Evolutionary conservation across 2,329 filamentous ascomycete species (phyloP).

Genomic region (Trichoderma guizhouense): DNA sequence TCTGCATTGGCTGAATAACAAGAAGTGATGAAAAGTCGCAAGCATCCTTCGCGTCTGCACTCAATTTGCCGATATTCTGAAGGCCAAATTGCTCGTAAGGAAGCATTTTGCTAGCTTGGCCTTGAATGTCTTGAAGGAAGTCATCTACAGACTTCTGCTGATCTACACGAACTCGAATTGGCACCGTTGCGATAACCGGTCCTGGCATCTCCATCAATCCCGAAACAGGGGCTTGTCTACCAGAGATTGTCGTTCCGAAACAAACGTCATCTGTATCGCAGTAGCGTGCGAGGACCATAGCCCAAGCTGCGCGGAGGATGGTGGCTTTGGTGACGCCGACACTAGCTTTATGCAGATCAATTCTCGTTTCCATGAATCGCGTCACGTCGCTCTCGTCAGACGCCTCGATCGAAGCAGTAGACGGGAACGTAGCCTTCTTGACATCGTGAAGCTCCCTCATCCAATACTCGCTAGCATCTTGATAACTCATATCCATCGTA

Average conservation of each 20-base stretch:
- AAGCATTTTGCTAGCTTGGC: conserved; percentile 20
- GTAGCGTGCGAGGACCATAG: conserved; percentile 37
- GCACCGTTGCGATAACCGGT: conserved; percentile 19
- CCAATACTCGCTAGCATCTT: conserved; percentile 15
- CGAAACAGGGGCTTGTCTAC: conserved; percentile 22
- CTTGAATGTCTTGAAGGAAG: conserved; percentile 19
- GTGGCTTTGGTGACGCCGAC: conserved; percentile 22
- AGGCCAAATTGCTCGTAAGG: conserved; percentile 25
- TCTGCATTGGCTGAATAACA: conserved; percentile 19
- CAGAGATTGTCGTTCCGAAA: conserved; percentile 23
- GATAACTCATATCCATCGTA: conserved; percentile 1
- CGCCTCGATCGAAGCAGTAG: neutral
- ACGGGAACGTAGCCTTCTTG: conserved; percentile 13
- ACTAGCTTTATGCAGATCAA: neutral
- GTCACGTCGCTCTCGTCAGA: neutral
- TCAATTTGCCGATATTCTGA: conserved; percentile 23
- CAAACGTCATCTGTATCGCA: conserved; percentile 28
- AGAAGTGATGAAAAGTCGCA: conserved; percentile 24
- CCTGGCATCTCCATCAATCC: conserved; percentile 23
- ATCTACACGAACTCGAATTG: conserved; percentile 14
- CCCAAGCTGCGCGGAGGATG: conserved; percentile 28
- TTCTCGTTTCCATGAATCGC: conserved; percentile 8
- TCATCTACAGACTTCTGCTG: neutral
- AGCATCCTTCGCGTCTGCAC: conserved; percentile 17
- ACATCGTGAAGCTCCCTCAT: conserved; percentile 10